Evolutionary conservation across 2,329 filamentous ascomycete species (phyloP), one percentile per base, ranked within the genome.

Genomic region (Curvularia eragrostidis): DNA sequence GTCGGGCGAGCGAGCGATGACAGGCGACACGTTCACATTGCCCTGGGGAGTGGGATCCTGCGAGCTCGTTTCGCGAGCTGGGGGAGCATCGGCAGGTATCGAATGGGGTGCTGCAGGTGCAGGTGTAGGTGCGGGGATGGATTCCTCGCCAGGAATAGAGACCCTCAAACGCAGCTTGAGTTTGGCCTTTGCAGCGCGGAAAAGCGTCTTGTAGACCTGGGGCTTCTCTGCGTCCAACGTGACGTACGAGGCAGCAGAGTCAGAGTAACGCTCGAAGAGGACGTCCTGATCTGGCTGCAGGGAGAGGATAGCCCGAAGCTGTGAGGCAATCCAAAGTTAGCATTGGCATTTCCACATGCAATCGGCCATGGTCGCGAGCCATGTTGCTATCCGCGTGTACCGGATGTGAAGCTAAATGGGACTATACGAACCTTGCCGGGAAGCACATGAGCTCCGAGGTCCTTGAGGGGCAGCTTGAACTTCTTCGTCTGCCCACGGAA

Each of bases 131-230:
- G 36, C n/a, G 19, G 23, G 41, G 52, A 67, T 65, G n/a, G 48
- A 26, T 21, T 86, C 82, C 66, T 88, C 83, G 53, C 84, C 78
- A 6, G 82, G 81, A 41, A 83, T 81, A 38, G 86, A 89, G 36
- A 91, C 89, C 66, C 88, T 91, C 58, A 99, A 86, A 78, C 95
- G 93, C 68, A 99, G 88, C 88, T 98, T 99, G 65, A 93, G 88
- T 84, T 99, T 99, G 36, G 95, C 95, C 83, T 97, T 99, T 64
- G 95, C 95, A 66, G 95, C 95, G 71, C 95, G 90, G 76, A 95
- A 94, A 41, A 99, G 89, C 76, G 97, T 95, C 83, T 97, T 98
- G 84, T 97, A 99, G 71, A 96, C 91, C 44, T 91, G 84, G 8
- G 85, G 80, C 73, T 97, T 96, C 74, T 83, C 83, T 61, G 87